A percentile compares a stretch with the other conserved stretches of the same genome.
Evolutionary conservation across 306 rosid genomes (phyloP).

Genomic region (Quercus variabilis): DNA sequence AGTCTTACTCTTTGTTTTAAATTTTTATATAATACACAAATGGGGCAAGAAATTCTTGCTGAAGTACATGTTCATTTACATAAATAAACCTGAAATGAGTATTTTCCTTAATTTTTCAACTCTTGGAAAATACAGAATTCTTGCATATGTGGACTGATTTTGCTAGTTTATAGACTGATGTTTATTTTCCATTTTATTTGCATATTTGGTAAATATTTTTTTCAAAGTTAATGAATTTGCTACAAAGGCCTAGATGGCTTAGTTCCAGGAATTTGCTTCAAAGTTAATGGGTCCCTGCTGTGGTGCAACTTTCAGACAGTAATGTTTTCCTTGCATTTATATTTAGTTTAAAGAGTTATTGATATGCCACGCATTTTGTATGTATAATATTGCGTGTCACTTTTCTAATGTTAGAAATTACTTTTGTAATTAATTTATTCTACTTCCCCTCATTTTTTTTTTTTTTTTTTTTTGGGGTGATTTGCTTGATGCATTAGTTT

Average conservation of each 20-base stretch:
- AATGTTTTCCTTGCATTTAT: no score
- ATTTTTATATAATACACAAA: not conserved
- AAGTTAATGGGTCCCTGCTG: no score
- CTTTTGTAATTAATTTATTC: not conserved
- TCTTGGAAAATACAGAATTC: not conserved
- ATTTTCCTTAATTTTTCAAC: not conserved
- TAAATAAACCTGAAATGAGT: not conserved
- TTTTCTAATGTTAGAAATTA: not conserved
- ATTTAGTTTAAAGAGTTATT: no score
- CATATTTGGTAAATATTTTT: not conserved
- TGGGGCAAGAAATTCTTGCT: not conserved
- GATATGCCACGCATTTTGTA: not conserved
- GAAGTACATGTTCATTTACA: not conserved
- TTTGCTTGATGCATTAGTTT: not conserved
- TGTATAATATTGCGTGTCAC: not conserved
- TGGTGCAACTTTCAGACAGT: no score
- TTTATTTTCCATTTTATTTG: not conserved
- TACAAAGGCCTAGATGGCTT: not conserved
- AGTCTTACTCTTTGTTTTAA: no score
- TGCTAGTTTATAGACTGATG: not conserved
- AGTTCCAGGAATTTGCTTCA: no score
- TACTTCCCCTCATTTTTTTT: not conserved
- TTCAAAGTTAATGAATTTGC: not conserved
- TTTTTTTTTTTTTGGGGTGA: not conserved
- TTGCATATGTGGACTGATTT: not conserved